A percentile compares a stretch with the other conserved stretches of the same genome.
These are phyloP conservation scores for Tricholoma saponaceum DNA, from an alignment of 768 basidiomycete genomes.

Conservation along the genomic window DNA sequence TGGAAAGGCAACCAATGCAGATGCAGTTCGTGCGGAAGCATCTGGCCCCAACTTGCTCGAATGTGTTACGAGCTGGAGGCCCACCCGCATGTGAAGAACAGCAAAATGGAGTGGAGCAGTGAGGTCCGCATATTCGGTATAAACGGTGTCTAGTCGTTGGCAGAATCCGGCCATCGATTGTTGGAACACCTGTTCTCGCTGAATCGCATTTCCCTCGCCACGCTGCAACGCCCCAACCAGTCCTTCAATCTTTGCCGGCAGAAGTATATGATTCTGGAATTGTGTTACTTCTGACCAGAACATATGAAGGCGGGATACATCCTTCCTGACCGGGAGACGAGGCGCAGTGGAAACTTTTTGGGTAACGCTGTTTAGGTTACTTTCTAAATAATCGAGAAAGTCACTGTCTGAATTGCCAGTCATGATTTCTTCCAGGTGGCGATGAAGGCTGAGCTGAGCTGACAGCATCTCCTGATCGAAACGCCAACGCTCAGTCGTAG, in stretches of 20 bases:
- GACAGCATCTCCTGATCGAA: constrained; percentile 36
- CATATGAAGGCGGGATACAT: constrained; percentile 47
- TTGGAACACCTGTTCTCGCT: constrained; percentile 71
- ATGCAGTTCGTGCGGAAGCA: constrained; percentile 18
- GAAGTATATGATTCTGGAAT: constrained; percentile 61
- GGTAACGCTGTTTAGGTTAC: constrained; percentile 24
- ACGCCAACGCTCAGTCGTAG: constrained; percentile 37
- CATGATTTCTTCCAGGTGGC: constrained; percentile 45
- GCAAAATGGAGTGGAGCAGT: constrained; percentile 61
- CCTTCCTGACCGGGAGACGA: constrained; percentile 29
- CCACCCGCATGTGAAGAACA: constrained; percentile 63
- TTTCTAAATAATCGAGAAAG: constrained; percentile 41
- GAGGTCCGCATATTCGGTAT: constrained; percentile 72
- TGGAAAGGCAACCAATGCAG: constrained; percentile 51
- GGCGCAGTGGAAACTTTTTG: constrained; percentile 23
- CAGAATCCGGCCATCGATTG: constrained; percentile 75
- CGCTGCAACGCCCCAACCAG: constrained; percentile 37
- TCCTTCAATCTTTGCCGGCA: constrained; percentile 42
- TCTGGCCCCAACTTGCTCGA: constrained; percentile 9
- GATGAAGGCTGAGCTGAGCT: constrained; percentile 52
- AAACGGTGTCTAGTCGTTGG: constrained; percentile 64
- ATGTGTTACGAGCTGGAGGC: constrained; percentile 51
- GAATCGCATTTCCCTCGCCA: constrained; percentile 31
- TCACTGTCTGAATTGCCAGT: constrained; percentile 56
- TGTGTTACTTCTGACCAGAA: constrained; percentile 78